Percentiles rank a stretch among this genome's conserved stretches.
Evolutionary conservation across 208 protist genomes (phyloP).

Genomic region (Naegleria lovaniensis): DNA sequence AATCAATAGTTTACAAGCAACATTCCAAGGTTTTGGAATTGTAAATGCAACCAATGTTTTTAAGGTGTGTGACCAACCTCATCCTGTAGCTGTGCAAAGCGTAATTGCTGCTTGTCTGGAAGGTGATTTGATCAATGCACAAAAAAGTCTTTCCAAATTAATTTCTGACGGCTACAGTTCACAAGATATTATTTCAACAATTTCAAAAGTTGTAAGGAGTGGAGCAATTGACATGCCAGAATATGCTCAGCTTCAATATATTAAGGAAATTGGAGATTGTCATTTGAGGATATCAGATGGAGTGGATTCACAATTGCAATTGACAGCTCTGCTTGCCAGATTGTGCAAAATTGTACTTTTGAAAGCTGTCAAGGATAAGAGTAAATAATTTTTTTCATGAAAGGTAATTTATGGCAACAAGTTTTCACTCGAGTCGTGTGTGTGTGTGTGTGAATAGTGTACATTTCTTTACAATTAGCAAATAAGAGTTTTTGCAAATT

Average conservation of each 20-base stretch:
- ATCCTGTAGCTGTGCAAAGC: constrained; percentile 82
- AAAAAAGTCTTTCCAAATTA: constrained; percentile 67
- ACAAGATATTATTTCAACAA: constrained; percentile 38
- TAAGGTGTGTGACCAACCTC: constrained; percentile 96
- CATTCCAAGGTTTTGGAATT: constrained; percentile 81
- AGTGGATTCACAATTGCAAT: constrained; percentile 60
- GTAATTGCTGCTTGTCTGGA: constrained; percentile 74
- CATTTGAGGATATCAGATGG: constrained; percentile 67
- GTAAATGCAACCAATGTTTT: constrained; percentile 96
- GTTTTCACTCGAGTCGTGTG: too few relatives aligned
- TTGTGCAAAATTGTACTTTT: constrained; percentile 37
- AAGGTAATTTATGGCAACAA: too few relatives aligned
- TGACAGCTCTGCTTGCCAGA: constrained; percentile 56
- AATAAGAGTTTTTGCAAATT: not conserved
- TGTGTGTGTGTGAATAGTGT: too few relatives aligned
- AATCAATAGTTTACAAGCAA: constrained; percentile 96
- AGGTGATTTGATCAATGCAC: constrained; percentile 63
- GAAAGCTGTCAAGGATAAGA: too few relatives aligned
- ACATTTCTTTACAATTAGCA: too few relatives aligned
- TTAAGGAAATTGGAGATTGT: constrained; percentile 66
- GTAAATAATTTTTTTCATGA: too few relatives aligned
- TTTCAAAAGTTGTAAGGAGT: constrained; percentile 25
- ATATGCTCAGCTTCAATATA: constrained; percentile 59
- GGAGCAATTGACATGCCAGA: constrained; percentile 43
- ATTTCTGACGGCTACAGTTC: constrained; percentile 79